Percentiles rank a stretch among this genome's conserved stretches.
Conservation (phyloP, 2,329 filamentous ascomycete species). For the Xylaria polymorpha region DNA sequence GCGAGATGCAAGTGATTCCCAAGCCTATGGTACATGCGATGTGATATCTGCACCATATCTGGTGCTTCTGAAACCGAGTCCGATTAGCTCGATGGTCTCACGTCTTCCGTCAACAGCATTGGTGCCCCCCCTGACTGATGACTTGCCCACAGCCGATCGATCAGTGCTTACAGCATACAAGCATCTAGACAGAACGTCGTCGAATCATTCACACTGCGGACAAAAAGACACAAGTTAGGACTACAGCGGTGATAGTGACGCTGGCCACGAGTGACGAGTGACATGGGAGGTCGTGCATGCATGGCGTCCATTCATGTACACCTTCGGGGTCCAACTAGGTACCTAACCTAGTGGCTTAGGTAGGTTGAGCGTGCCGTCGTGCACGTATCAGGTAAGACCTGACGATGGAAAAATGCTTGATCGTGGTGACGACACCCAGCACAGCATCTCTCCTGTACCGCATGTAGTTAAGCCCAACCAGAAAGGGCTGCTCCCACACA, state of each 20-base stretch:
- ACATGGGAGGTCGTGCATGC: neutral
- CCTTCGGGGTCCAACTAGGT: neutral
- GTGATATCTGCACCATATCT: neutral
- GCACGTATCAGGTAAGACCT: neutral
- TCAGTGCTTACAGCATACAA: neutral
- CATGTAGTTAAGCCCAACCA: neutral
- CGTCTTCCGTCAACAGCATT: neutral
- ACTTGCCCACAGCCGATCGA: neutral
- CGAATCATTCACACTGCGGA: neutral
- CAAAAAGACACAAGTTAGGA: neutral
- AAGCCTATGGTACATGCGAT: neutral
- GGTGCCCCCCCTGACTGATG: slow-evolving; percentile 2
- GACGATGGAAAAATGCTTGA: slow-evolving; percentile 2
- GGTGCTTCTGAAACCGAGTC: neutral
- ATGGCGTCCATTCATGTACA: neutral
- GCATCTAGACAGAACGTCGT: neutral
- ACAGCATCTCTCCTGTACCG: neutral
- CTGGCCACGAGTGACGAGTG: neutral
- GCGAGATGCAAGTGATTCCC: slow-evolving; percentile 4
- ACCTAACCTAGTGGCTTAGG: too few relatives aligned
- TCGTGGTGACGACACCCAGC: neutral
- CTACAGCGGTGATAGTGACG: neutral
- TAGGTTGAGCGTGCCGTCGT: neutral
- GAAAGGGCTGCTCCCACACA: neutral
- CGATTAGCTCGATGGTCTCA: neutral